Evolutionary conservation across 1,284 basidiomycete genomes (phyloP), one percentile per base, ranked within the genome.

Genomic region (Malassezia sp.): DNA sequence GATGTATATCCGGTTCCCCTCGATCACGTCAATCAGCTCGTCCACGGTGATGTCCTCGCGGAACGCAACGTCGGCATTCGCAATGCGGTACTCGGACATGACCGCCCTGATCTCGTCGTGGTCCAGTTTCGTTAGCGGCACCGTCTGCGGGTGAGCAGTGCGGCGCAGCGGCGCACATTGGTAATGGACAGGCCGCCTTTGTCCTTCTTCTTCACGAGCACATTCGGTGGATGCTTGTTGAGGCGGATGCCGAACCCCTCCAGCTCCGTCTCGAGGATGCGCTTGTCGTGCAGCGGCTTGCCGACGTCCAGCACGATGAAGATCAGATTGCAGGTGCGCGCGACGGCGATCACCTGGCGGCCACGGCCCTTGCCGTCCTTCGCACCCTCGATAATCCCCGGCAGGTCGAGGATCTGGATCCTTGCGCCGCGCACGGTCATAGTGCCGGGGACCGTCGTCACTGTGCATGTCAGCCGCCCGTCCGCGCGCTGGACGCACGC

Each of bases 331-430:
- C 93, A 97, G 36, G 93, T 96, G 54, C 91, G 80, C 17, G 90
- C 89, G 55, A 96, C 90, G 53, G 90, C 89, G 69, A 80, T 79
- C 50, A 80, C 91, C 78, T 99, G 93, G 62, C 86, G 80, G 78
- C 93, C 93, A 77, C 93, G 78, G 74, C 93, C 93, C 72, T 89
- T 83, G 55, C 91, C 91, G 67, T 99, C 93, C 70, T 91, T 91
- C 26, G 93, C 93, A 60, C 93, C 93, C 73, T 97, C 93, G 57
- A 97, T 97, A 57, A 97, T 97, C 78, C 91, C 91, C 54, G 87
- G 59, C 51, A 89, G 73, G 63, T 77, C 75, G 27, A 77, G 67
- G 39, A 78, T 75, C 63, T 79, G 77, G 36, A 93, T 86, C 28
- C 85, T 85, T 29, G 89, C 87, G n/a, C 88, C 87, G 55, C 62